A percentile compares a stretch with the other conserved stretches of the same genome.
phyloP scores from a whole-genome alignment of 2,329 filamentous ascomycete species.

The Diplodia seriata region DNA sequence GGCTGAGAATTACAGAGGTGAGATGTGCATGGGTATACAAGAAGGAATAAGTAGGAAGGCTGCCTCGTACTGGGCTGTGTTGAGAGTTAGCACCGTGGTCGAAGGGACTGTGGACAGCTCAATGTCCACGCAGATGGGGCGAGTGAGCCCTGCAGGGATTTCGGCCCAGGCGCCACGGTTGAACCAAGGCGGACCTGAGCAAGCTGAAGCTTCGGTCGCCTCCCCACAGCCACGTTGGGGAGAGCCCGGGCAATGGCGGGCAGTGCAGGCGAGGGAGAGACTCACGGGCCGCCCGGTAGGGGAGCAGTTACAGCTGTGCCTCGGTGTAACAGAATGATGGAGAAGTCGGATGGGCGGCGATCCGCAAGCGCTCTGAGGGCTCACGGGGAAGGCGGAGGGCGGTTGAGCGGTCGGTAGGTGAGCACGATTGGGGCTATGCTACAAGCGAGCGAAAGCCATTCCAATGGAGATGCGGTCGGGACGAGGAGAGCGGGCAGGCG shows the following conservation, averaged over 20 bases:
- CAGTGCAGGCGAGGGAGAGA: constrained; percentile 18
- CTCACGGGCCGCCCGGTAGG: constrained; percentile 23
- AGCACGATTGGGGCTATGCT: constrained; percentile 30
- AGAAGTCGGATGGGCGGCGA: neutral
- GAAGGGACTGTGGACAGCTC: neutral
- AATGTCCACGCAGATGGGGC: neutral
- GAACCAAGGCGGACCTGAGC: constrained; percentile 22
- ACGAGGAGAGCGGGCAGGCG: neutral
- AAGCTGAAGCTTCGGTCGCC: constrained; percentile 10
- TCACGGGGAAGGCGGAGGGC: constrained; percentile 15
- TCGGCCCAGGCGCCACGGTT: constrained; percentile 20
- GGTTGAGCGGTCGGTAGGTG: constrained; percentile 20
- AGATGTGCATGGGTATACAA: constrained; percentile 30
- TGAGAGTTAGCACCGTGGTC: constrained; percentile 18
- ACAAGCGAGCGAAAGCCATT: constrained; percentile 22
- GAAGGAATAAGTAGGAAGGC: constrained; percentile 29
- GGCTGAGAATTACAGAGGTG: constrained; percentile 26
- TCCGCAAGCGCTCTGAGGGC: constrained; percentile 3
- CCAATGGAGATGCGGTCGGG: constrained; percentile 28
- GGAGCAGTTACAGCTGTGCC: constrained; percentile 9
- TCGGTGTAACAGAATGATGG: constrained; percentile 18
- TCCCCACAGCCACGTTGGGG: constrained; percentile 4
- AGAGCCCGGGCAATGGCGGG: constrained; percentile 10
- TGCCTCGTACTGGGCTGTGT: constrained; percentile 25
- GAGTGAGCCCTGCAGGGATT: constrained; percentile 6